phyloP scores from a whole-genome alignment of 371 early-diverging fungal species.

The Entomophthora muscae region DNA sequence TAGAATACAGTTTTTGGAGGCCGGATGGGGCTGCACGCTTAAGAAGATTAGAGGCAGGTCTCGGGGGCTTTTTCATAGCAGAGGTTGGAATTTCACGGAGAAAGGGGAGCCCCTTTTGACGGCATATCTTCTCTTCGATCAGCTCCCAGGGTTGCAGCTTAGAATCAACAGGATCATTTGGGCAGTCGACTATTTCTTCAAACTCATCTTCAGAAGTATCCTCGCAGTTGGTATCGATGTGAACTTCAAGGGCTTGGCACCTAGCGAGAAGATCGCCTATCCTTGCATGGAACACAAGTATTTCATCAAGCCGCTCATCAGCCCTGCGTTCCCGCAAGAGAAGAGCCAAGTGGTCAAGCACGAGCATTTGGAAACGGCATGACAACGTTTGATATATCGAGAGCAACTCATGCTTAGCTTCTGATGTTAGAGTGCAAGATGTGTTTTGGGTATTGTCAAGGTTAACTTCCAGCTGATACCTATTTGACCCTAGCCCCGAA shows the following conservation, averaged over 20 bases:
- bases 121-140: background rate
- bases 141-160: background rate
- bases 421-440: too few relatives aligned
- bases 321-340: too few relatives aligned
- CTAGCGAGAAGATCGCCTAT: background rate
- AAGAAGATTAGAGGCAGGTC: background rate
- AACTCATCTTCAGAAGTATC: background rate
- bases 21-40: background rate
- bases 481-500: too few relatives aligned
- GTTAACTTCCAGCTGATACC: too few relatives aligned
- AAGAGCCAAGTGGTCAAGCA: too few relatives aligned
- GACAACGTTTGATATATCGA: too few relatives aligned
- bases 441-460: too few relatives aligned
- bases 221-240: background rate
- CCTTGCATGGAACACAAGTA: too few relatives aligned
- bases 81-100: background rate
- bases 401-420: too few relatives aligned
- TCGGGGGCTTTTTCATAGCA: background rate
- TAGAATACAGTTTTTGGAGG: background rate
- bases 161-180: background rate
- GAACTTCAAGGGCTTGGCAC: background rate
- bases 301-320: too few relatives aligned
- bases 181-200: background rate
- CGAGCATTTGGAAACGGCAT: too few relatives aligned
- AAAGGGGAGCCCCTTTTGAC: background rate